Percentiles rank a stretch among this genome's conserved stretches.
These are phyloP conservation scores for Colletotrichum brevisporum DNA, from an alignment of 2,329 filamentous ascomycete genomes.

Conservation along the genomic window DNA sequence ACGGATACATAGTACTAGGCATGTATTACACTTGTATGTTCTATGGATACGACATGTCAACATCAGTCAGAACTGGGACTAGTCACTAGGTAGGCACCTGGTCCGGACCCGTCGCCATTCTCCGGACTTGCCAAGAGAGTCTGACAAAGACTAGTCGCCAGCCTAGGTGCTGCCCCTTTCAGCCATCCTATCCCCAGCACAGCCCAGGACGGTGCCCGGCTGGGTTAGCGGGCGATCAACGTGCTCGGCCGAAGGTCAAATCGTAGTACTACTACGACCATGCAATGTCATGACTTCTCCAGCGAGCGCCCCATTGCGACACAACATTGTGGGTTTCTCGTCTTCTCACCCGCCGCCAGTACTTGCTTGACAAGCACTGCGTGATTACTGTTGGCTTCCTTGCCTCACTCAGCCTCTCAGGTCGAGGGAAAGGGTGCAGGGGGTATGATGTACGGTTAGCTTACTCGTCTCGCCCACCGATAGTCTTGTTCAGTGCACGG, in stretches of 20 bases:
- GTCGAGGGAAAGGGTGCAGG: too few relatives aligned
- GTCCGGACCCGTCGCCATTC: conserved; percentile 7
- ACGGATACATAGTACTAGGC: too few relatives aligned
- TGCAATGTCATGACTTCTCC: neutral
- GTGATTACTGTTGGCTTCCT: too few relatives aligned
- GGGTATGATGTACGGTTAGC: neutral
- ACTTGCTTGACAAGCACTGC: too few relatives aligned
- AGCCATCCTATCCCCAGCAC: conserved; percentile 8
- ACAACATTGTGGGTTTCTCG: neutral
- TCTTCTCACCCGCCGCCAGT: neutral
- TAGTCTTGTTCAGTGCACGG: conserved; percentile 13
- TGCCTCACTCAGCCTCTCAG: too few relatives aligned
- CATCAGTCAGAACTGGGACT: too few relatives aligned
- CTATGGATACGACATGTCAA: too few relatives aligned
- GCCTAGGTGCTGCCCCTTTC: conserved; percentile 9
- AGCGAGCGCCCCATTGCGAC: conserved; percentile 6
- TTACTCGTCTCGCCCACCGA: conserved; percentile 11
- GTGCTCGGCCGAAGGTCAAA: conserved; percentile 10
- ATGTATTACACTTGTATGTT: too few relatives aligned
- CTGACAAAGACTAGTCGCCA: conserved; percentile 16
- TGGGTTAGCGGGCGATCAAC: conserved; percentile 10
- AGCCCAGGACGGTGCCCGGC: neutral
- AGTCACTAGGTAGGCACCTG: neutral
- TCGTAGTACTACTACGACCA: neutral
- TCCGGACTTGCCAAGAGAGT: conserved; percentile 6